Base-by-base conservation (phyloP, 179 eudicot genomes). In the Gypsophila paniculata region DNA sequence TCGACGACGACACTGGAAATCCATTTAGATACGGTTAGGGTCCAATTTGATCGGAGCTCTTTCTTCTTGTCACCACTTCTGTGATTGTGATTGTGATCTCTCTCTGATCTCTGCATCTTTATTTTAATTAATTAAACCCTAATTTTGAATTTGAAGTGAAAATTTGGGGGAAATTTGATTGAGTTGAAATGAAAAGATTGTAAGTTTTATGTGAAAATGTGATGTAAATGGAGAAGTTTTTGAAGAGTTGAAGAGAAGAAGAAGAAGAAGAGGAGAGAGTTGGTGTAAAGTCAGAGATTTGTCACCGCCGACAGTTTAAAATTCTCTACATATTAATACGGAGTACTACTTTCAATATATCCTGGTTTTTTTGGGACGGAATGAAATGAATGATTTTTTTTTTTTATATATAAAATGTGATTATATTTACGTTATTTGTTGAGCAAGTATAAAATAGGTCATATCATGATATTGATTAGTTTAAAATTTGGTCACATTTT, bases 1-100 rank as follows among this genome's bases (percentile, higher is more conserved):
- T 94, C 99, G 62, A 86, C 80, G 70, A 84, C 83, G 64, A 88
- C 85, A 34, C 79, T 80, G 19, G 75, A 74, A 74, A 77, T 80
- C 86, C 83, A 79, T 71, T 22, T 74, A 5, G 74, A 68, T 4
- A 79, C 12, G 22, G 22, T 65, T 22, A 79, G 59, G 6, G 32
- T 21, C 32, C 79, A 61, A 62, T 74, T 79, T 13, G 76, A 70
- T 32, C 72, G n/a, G 22, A 48, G 57, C 39, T 64, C 61, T 62
- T 68, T 59, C 54, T 73, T 76, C 71, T 71, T 76, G 15, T 70
- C 62, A 15, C 55, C n/a, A n/a, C n/a, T n/a, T n/a, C n/a, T n/a
- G n/a, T n/a, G n/a, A n/a, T n/a, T 72, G 15, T 32, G 61, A 29
- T 76, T 8, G 19, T 66, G 55, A 12, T 81, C 78, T 71, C 65